Evolutionary conservation across 169 alveolate species (phyloP).

Genomic region (Eimeria tenella): DNA sequence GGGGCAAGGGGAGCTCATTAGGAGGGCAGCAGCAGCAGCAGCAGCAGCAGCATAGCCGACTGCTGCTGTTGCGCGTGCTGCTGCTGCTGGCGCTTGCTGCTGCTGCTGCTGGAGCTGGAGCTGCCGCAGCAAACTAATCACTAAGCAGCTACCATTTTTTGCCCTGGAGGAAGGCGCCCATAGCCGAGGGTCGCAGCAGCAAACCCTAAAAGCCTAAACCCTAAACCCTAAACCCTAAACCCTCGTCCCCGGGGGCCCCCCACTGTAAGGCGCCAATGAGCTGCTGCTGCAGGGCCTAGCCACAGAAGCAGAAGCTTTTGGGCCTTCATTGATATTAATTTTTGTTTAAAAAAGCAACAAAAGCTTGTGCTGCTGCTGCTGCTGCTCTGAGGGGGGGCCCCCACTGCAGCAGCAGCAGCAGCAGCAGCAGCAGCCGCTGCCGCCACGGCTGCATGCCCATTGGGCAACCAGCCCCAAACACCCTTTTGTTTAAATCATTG

Average conservation of each 20-base stretch:
- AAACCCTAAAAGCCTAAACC: too few relatives aligned
- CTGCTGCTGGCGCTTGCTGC: background rate
- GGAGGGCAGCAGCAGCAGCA: constrained; percentile 16
- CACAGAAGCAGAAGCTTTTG: too few relatives aligned
- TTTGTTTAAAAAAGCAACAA: background rate
- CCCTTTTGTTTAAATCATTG: background rate
- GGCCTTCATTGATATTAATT: background rate
- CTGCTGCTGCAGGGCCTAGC: too few relatives aligned
- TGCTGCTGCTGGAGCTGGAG: constrained; percentile 57
- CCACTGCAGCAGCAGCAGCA: constrained; percentile 48
- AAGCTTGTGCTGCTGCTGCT: constrained; percentile 26
- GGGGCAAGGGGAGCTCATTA: background rate
- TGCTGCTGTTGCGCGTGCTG: constrained; percentile 44
- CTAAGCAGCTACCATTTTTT: background rate
- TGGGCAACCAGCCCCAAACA: background rate
- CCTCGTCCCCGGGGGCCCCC: background rate
- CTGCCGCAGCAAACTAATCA: background rate
- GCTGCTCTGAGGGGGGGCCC: constrained; percentile 11
- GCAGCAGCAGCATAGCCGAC: background rate
- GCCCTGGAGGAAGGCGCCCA: background rate
- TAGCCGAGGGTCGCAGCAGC: background rate
- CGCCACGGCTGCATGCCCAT: constrained; percentile 42
- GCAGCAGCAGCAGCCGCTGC: constrained; percentile 48
- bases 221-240: constrained; percentile 47
- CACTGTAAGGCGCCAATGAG: background rate